Evolutionary conservation across 2,329 filamentous ascomycete species (phyloP), one percentile per base, ranked within the genome.

Genomic region (Trichophyton schoenleinii): DNA sequence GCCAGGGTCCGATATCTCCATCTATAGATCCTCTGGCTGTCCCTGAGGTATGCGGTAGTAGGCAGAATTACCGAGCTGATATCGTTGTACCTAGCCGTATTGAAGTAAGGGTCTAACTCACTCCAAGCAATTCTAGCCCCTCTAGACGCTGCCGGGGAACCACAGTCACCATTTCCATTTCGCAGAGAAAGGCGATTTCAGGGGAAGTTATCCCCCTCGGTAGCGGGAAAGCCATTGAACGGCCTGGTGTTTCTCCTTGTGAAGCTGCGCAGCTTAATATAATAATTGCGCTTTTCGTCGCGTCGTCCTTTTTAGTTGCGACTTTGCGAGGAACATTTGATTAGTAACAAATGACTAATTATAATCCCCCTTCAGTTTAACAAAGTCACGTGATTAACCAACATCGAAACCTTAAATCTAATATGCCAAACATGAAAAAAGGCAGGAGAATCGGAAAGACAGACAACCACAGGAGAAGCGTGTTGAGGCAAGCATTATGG

Each of bases 141-240:
- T 96, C 91, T 60, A 99, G 85, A 65, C 88, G 84, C 73, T 97
- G 91, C 60, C 94, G 88, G 41, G 94, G 94, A 58, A 97, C 85
- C 22, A 99, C 83, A 0, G 91, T 96, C 61, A 99, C 88, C 69
- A 90, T 83, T 77, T 97, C 92, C 91, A 96, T 97, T 78, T 99
- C 94, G 74, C 91, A 96, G 31, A 97, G 79, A 71, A 97, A 99
- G 58, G 91, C 88, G 53, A 95, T 88, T 77, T 99, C 94, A 65
- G 88, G 81, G 63, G 94, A 90, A 68, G 88, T 87, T 52, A 96
- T 81, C 73, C 87, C 83, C 65, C 81, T 78, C 44, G 81, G 81
- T 48, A 85, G 78, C 65, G 82, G 81, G 66, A 85, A 80, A 59
- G 83, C 83, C 83, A 86, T 86, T 60, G 66, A 63, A 52, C 18